These are phyloP conservation scores for Lojkania enalia DNA, from an alignment of 2,329 filamentous ascomycete species.

Conservation along the genomic window DNA sequence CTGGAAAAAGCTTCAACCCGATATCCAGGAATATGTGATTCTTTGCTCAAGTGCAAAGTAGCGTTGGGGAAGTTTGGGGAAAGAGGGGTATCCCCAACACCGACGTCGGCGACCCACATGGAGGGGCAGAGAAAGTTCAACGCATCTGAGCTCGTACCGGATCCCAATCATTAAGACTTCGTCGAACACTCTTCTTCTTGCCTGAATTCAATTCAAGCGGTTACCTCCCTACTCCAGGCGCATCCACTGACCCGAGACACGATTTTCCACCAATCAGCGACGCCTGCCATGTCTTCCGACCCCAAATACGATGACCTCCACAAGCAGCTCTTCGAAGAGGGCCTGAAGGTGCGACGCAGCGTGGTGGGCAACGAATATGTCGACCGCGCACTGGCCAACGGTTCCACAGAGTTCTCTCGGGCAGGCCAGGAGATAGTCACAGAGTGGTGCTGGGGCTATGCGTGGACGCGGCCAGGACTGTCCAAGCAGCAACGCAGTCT, in stretches of 20 bases:
- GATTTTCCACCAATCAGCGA: conserved; percentile 15
- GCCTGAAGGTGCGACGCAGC: conserved; percentile 61
- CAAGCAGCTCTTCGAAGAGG: conserved; percentile 63
- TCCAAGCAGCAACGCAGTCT: conserved; percentile 63
- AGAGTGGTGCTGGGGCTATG: conserved; percentile 66
- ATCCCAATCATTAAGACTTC: conserved; percentile 11
- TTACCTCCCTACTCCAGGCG: neutral
- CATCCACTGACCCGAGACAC: conserved; percentile 8
- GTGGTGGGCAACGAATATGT: conserved; percentile 67
- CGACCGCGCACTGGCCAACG: conserved; percentile 58
- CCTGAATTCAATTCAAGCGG: conserved; percentile 5
- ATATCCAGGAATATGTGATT: too few species aligned
- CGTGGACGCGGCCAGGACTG: conserved; percentile 66
- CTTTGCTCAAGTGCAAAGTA: too few species aligned
- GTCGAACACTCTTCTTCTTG: conserved; percentile 2
- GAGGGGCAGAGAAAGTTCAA: conserved; percentile 13
- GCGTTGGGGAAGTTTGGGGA: conserved; percentile 29
- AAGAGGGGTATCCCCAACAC: conserved; percentile 20
- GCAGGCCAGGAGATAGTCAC: conserved; percentile 66
- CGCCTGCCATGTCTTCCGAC: conserved; percentile 45
- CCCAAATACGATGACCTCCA: conserved; percentile 50
- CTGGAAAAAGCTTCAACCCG: too few species aligned
- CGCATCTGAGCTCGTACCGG: conserved; percentile 1
- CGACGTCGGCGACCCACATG: conserved; percentile 24
- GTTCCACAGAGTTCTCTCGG: conserved; percentile 61